phyloP scores from a whole-genome alignment of 345 rosid species.

The Adansonia digitata region DNA sequence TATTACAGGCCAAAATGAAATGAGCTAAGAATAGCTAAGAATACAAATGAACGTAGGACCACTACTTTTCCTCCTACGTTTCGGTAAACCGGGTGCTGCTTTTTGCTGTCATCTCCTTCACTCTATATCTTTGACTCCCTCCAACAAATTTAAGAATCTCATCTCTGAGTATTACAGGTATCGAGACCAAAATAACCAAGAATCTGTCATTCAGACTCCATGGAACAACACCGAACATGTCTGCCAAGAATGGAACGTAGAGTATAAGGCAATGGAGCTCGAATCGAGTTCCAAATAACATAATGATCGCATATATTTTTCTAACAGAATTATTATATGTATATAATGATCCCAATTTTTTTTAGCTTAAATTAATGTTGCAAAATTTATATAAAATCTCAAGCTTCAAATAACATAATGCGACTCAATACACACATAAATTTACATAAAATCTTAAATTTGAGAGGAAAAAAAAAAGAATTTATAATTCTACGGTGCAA shows the following conservation, averaged over 20 bases:
- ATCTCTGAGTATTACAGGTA: conserved; percentile 78
- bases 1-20: neutral
- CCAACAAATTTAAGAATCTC: conserved; percentile 66
- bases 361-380: too few species aligned
- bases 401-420: too few species aligned
- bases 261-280: conserved; percentile 81
- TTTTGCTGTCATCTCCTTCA: conserved; percentile 45
- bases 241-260: conserved; percentile 73
- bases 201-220: conserved; percentile 71
- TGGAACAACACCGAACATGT: conserved; percentile 74
- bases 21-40: too few species aligned
- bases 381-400: too few species aligned
- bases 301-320: too few species aligned
- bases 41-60: neutral
- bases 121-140: conserved; percentile 37
- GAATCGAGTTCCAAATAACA: too few species aligned
- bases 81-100: neutral
- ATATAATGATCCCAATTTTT: too few species aligned
- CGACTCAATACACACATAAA: too few species aligned
- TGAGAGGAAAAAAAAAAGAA: too few species aligned
- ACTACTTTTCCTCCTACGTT: neutral
- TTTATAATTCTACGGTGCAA: too few species aligned
- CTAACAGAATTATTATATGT: too few species aligned
- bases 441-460: too few species aligned
- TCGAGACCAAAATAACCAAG: conserved; percentile 66